These are phyloP conservation scores for Cyphellophora attinorum DNA, from an alignment of 2,329 filamentous ascomycete species.

Conservation along the genomic window DNA sequence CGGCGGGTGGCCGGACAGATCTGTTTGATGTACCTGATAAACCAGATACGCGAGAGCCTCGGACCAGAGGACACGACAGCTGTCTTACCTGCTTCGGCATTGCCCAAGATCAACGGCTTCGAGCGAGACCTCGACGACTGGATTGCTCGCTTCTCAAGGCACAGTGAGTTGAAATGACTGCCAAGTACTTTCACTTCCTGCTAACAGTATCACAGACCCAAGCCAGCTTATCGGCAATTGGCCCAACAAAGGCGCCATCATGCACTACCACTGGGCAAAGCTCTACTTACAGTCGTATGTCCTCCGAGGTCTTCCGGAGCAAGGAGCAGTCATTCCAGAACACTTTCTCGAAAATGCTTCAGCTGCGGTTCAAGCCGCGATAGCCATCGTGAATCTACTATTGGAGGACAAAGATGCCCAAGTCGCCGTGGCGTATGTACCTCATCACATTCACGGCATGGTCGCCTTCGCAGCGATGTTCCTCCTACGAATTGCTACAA, in stretches of 20 bases:
- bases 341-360: constrained; percentile 32
- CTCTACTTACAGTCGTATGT: constrained; percentile 42
- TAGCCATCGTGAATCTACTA: constrained; percentile 31
- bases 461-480: constrained; percentile 39
- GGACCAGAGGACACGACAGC: constrained; percentile 28
- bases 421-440: constrained; percentile 31
- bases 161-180: constrained; percentile 10
- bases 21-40: constrained; percentile 34
- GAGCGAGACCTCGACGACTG: constrained; percentile 30
- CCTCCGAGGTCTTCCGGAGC: constrained; percentile 36
- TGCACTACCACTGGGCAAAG: constrained; percentile 43
- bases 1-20: constrained; percentile 31
- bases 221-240: constrained; percentile 39
- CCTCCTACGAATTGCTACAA: constrained; percentile 34
- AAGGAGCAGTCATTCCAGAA: constrained; percentile 25
- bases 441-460: constrained; percentile 37
- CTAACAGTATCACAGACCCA: constrained; percentile 25
- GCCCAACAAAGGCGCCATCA: constrained; percentile 39
- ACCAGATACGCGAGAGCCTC: constrained; percentile 33
- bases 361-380: constrained; percentile 33
- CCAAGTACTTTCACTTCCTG: neutral
- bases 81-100: constrained; percentile 27
- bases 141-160: constrained; percentile 20
- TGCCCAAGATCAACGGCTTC: constrained; percentile 30
- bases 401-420: constrained; percentile 35